Evolutionary conservation across 202 grass and related monocot species (phyloP).

Genomic region (Setaria italica): DNA sequence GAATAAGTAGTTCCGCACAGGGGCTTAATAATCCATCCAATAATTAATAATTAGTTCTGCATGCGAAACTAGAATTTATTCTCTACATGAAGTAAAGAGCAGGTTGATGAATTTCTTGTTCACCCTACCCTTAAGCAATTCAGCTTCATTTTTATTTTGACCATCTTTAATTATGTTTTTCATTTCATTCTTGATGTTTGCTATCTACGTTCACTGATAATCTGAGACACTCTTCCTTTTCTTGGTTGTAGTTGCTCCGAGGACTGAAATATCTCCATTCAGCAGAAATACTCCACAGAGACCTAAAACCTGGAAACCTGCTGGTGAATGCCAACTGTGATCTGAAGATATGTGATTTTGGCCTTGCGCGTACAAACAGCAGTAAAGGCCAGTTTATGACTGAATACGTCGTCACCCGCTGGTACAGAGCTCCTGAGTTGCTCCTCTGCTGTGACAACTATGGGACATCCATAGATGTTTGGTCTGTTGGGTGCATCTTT

Average conservation of each 20-base stretch:
- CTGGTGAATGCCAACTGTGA: conserved; percentile 94
- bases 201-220: conserved; percentile 20
- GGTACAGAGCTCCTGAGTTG: conserved; percentile 90
- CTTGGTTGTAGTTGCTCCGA: conserved; percentile 69
- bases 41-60: conserved; percentile 2
- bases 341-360: conserved; percentile 97
- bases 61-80: conserved; percentile 1
- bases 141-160: conserved; percentile 14
- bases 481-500: conserved; percentile 95
- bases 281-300: conserved; percentile 91
- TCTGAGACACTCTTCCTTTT: conserved; percentile 1
- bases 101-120: conserved; percentile 2
- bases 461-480: conserved; percentile 86
- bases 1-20: background rate
- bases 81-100: conserved; percentile 12
- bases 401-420: conserved; percentile 85
- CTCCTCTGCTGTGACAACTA: conserved; percentile 92
- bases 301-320: conserved; percentile 87
- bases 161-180: conserved; percentile 9
- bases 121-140: conserved; percentile 13
- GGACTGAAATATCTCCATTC: conserved; percentile 96
- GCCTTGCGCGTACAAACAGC: conserved; percentile 84
- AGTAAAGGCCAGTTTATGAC: conserved; percentile 88
- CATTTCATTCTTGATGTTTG: conserved; percentile 24
- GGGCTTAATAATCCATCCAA: conserved; percentile 1